Evolutionary conservation across 352 stramenopile genomes (phyloP).

Genomic region (Hyaloperonospora brassicae): DNA sequence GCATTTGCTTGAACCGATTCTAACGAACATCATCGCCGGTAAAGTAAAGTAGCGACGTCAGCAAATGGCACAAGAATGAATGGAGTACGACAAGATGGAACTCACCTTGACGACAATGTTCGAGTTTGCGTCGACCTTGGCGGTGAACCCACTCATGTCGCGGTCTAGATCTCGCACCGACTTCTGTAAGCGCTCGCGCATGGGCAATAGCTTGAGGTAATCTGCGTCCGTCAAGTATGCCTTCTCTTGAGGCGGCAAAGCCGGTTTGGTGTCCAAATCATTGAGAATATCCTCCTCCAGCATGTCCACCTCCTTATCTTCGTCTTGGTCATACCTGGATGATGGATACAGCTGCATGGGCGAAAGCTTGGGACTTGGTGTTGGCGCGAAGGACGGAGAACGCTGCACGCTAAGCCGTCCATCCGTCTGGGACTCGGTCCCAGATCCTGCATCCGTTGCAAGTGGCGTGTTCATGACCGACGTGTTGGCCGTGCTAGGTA

Average conservation of each 20-base stretch:
- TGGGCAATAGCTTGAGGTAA: constrained; percentile 56
- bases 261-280: constrained; percentile 58
- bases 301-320: constrained; percentile 72
- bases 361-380: constrained; percentile 45
- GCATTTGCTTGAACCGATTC: constrained; percentile 79
- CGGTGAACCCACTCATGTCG: constrained; percentile 51
- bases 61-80: not conserved
- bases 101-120: constrained; percentile 80
- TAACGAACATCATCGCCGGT: constrained; percentile 12
- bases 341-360: constrained; percentile 21
- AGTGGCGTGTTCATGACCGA: constrained; percentile 67
- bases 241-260: constrained; percentile 22
- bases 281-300: constrained; percentile 71
- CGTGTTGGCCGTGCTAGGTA: constrained; percentile 25
- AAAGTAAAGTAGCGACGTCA: constrained; percentile 4
- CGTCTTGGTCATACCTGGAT: constrained; percentile 25
- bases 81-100: not conserved
- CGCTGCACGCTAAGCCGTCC: constrained; percentile 53
- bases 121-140: constrained; percentile 63
- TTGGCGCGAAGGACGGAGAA: constrained; percentile 50
- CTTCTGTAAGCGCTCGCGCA: constrained; percentile 61
- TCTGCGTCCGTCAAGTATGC: constrained; percentile 52
- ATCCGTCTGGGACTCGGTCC: constrained; percentile 50
- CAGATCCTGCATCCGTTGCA: constrained; percentile 57
- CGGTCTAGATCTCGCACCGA: constrained; percentile 57